A percentile compares a stretch with the other conserved stretches of the same genome.
Evolutionary conservation across 331 rosid genomes (phyloP).

Genomic region (Stylosanthes scabra): DNA sequence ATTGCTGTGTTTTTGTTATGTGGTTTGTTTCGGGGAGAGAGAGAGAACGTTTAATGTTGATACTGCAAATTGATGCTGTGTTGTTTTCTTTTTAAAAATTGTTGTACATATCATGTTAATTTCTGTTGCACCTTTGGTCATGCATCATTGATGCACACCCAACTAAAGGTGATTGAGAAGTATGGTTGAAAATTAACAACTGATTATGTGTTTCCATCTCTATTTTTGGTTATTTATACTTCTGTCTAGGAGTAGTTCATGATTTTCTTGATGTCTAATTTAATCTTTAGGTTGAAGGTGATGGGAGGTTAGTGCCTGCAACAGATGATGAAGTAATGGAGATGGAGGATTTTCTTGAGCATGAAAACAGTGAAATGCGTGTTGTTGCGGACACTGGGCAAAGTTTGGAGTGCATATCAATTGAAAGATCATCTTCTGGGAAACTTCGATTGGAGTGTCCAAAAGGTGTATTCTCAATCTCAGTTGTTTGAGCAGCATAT

Average conservation of each 20-base stretch:
- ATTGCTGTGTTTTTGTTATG: neutral
- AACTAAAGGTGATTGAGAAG: slow-evolving; percentile 8
- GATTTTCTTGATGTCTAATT: slow-evolving; percentile 30
- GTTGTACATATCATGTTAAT: neutral
- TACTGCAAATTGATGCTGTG: neutral
- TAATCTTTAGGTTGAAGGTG: slow-evolving; percentile 88
- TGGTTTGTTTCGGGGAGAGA: neutral
- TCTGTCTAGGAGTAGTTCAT: slow-evolving; percentile 27
- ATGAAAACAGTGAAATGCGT: slow-evolving; percentile 70
- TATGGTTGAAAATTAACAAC: slow-evolving; percentile 19
- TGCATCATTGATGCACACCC: slow-evolving; percentile 5
- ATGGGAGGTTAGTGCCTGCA: slow-evolving; percentile 98
- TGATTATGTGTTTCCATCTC: slow-evolving; percentile 13
- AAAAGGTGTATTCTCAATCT: slow-evolving; percentile 63
- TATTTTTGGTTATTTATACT: slow-evolving; percentile 18
- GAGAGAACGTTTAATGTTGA: neutral
- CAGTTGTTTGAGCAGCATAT: slow-evolving; percentile 12
- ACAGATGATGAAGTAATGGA: slow-evolving; percentile 96
- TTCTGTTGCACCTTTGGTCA: neutral
- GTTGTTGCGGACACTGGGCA: slow-evolving; percentile 63
- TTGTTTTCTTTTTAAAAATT: neutral
- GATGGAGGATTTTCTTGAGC: slow-evolving; percentile 86
- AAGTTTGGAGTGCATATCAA: slow-evolving; percentile 60
- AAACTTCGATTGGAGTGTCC: slow-evolving; percentile 75
- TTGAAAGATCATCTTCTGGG: slow-evolving; percentile 64